Evolutionary conservation across 2,329 filamentous ascomycete species (phyloP), one percentile per base, ranked within the genome.

Genomic region (Clonostachys byssicola): DNA sequence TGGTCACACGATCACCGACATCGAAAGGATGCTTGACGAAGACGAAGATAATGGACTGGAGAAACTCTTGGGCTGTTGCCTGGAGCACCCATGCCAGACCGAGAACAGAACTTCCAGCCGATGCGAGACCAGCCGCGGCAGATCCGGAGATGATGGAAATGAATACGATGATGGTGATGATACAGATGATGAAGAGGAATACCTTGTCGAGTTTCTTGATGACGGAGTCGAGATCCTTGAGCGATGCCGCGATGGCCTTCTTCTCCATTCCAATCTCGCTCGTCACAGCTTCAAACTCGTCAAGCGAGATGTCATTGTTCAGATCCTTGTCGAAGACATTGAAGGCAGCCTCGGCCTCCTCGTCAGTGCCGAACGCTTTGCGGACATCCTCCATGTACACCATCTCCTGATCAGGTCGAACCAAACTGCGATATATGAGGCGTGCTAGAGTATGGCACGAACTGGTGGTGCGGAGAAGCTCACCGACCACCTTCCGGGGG

Each of bases 11-110:
- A 63, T 97, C 92, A 46, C 92, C 92, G 5, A 96, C 92, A 64
- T 97, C 92, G 57, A 96, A 97, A 1, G 92, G 92, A 63, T 97
- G 92, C 72, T 96, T 96, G 68, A 96, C 86, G 57, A 96, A 96
- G 55, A 96, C 92, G 61, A 96, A 96, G 56, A 96, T 88, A 60
- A 92, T 83, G 10, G 91, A 96, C 68, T 96, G 91, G 3, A 96
- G 74, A 56, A 97, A 96, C 61, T 97, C 92, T 61, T 96, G 91
- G 0, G 92, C 92, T 0, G 92, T 96, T 1, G 89, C 88, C 50
- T 91, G 89, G 56, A 97, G 89, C 47, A 96, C 75, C 92, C 92
- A 97, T 0, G 90, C 92, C 2, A 96, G 75, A 47, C 91, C 92
- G 7, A 97, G 77, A n/a, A 96, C 77, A 4, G 88, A 83, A 2